A percentile compares a stretch with the other conserved stretches of the same genome.
These are phyloP conservation scores for Gnomoniopsis sp. DNA, from an alignment of 2,329 filamentous ascomycete species.

Conservation along the genomic window DNA sequence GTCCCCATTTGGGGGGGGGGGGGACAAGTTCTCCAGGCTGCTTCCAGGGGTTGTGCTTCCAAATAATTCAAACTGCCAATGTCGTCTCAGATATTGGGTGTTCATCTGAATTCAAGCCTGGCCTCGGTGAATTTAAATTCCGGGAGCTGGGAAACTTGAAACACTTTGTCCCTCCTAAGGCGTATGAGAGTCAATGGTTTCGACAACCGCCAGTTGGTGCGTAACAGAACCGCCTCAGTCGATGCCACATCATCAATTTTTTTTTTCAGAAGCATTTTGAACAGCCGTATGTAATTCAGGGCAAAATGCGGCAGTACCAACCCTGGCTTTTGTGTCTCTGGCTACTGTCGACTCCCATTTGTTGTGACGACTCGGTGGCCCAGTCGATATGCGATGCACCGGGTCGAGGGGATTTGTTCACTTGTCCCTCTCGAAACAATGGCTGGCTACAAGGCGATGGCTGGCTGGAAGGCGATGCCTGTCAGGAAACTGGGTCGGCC, in stretches of 20 bases:
- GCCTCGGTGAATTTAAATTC: not conserved
- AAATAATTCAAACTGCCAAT: no score
- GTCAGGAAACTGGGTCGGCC: not conserved
- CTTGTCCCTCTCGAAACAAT: not conserved
- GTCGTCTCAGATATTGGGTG: not conserved
- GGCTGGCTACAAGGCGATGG: not conserved
- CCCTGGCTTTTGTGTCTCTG: not conserved
- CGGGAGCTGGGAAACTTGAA: not conserved
- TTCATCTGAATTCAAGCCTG: not conserved
- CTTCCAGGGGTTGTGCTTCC: not conserved
- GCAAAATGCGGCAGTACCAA: not conserved
- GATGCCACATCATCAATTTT: not conserved
- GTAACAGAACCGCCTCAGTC: not conserved
- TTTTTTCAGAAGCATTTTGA: not conserved
- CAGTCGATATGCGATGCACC: not conserved
- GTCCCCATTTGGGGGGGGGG: no score
- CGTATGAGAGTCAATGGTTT: not conserved
- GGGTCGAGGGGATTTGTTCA: not conserved
- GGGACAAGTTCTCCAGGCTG: not conserved
- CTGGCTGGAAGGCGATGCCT: constrained; percentile 5
- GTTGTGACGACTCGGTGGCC: not conserved
- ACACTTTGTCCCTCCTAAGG: not conserved
- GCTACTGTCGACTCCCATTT: not conserved
- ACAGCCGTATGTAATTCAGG: not conserved
- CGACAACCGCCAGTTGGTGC: not conserved